Base-by-base conservation (phyloP, 805 yeast species). In the Starmerella bacillaris region DNA sequence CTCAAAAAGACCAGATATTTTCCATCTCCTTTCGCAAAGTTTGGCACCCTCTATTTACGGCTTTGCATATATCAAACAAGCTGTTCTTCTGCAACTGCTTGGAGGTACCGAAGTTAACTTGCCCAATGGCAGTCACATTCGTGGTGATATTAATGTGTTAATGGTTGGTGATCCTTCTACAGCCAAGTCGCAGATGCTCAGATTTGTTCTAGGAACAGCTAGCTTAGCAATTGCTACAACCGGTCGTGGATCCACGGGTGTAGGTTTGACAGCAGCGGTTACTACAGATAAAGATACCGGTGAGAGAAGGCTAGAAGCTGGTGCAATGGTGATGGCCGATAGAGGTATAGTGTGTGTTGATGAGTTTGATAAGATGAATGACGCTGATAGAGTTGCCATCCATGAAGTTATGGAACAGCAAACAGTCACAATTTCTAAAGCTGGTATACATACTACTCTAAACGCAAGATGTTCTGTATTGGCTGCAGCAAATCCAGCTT, bases 371-470 rank as follows among this genome's bases (percentile, higher is more conserved):
- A 89, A 89, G 59, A 89, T 89, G 98, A 75, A 79, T 42, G 98
- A 89, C 56, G 71, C 74, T 19, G 98, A 89, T 61, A 70, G 98
- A 54, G 96, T 89, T 35, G 96, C 96, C 1, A 89, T 89, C 51
- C 98, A 89, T 59, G 98, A 89, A 67, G 98, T 89, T 33, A 89
- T 89, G 98, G 98, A 89, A 62, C 98, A 89, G 60, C 98, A 89
- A 57, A 89, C 98, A 0, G 94, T 86, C 20, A 84, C 96, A 2
- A 84, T 86, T 51, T 93, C 96, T 35, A 86, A 86, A 56, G 98
- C 96, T 4, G 98, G 98, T 44, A 86, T 86, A 50, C 95, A 86
- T 56, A 84, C 96, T 2, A 78, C 96, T 4, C 66, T 86, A 47
- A 86, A 86, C 53, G 96, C 98, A 11, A 72, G 98, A 50, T 86